Conservation (phyloP, 805 yeast genomes). For the Zygotorulaspora chibaensis region DNA sequence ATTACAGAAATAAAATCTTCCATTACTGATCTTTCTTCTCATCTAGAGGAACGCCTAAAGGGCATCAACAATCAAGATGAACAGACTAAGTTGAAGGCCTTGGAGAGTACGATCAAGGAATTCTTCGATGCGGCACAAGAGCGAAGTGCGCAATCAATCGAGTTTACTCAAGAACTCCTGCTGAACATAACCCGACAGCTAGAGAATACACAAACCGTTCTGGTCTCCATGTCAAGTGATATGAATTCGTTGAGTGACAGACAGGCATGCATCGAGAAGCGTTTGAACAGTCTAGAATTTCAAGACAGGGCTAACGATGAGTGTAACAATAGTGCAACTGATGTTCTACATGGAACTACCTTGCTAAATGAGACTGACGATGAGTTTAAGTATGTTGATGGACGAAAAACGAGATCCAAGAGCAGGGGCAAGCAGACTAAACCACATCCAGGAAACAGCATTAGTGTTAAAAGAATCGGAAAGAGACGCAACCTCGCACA, state of each 20-base stretch:
- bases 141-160: constrained; percentile 1
- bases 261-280: constrained; percentile 16
- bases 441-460: background rate
- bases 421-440: constrained; percentile 3
- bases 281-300: background rate
- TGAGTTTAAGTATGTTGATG: constrained; percentile 2
- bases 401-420: constrained; percentile 14
- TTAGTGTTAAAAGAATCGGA: constrained; percentile 3
- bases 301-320: constrained; percentile 4
- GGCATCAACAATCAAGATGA: constrained; percentile 2
- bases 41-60: constrained; percentile 1
- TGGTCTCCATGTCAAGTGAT: constrained; percentile 21
- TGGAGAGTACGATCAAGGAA: background rate
- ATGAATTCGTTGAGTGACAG: constrained; percentile 14
- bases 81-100: background rate
- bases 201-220: constrained; percentile 19
- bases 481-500: constrained; percentile 9
- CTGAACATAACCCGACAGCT: constrained; percentile 15
- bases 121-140: constrained; percentile 1
- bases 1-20: constrained; percentile 2
- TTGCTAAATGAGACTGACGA: constrained; percentile 1
- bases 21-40: constrained; percentile 1
- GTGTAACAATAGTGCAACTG: background rate
- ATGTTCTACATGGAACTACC: background rate
- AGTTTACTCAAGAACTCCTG: constrained; percentile 9